Base-by-base conservation (phyloP, 1,284 basidiomycete species). In the Tetrapyrgos nigripes region DNA sequence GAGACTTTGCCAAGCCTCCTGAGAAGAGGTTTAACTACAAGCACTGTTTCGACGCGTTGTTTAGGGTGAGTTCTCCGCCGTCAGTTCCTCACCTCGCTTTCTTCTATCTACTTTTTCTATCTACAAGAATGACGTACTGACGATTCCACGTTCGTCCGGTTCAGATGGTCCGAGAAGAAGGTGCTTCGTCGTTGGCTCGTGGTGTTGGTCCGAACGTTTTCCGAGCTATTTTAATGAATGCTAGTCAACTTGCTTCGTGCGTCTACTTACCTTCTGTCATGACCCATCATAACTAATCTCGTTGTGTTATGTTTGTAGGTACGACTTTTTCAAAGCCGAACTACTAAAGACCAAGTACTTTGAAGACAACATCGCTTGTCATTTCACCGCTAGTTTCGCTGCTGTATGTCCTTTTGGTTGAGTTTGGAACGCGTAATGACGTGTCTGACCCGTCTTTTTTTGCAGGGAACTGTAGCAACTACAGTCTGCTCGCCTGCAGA, bases 401-500 rank as follows among this genome's bases (percentile, higher is more conserved):
- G 93, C 94, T 52, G 91, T 92, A 68, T 57, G 89, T 79, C 19
- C 14, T 37, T 24, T 40, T 6, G 26, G 26, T 55, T 33, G 31
- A 3, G 35, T 31, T 21, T 23, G 19, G 3, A 6, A 21, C 26
- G 10, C 28, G 27, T n/a, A 28, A 23, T 33, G 19, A 14, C 1
- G n/a, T 28, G 6, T 47, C 28, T 54, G 5, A 35, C 4, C 21
- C 11, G 46, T 5, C 23, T 49, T 29, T 19, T 11, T 17, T 29
- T 28, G 11, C 33, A 92, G 89, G 94, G 94, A 19, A 96, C 94
- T 1, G 91, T 96, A 3, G 94, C 94, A 11, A 96, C 94, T 3
- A 96, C 94, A 1, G 88, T 97, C n/a, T 96, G 94, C 73, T 94
- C 93, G 1, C 94, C 94, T 0, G 94, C 94, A 13, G 94, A 97